A percentile compares a stretch with the other conserved stretches of the same genome.
Conservation (phyloP, 2,329 filamentous ascomycete species). For the Colletotrichum lindemuthianum region DNA sequence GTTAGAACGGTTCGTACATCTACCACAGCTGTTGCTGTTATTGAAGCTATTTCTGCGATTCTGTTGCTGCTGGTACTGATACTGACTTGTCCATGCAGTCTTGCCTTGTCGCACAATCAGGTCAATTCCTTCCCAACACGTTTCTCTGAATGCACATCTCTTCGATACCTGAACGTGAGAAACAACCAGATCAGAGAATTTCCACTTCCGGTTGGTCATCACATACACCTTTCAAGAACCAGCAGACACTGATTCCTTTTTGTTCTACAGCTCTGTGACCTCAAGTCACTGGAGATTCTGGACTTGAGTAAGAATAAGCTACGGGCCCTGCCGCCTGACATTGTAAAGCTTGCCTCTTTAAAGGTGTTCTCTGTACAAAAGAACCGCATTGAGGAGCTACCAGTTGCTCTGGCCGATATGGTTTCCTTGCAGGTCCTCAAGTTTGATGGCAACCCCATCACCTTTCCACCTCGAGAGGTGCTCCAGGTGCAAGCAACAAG, state of each 20-base stretch:
- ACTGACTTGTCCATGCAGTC: constrained; percentile 54
- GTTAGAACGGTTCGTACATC: constrained; percentile 70
- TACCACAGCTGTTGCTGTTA: background rate
- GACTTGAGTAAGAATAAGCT: constrained; percentile 93
- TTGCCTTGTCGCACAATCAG: constrained; percentile 84
- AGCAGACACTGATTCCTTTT: constrained; percentile 35
- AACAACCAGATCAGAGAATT: constrained; percentile 78
- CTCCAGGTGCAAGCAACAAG: constrained; percentile 67
- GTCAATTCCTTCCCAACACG: constrained; percentile 74
- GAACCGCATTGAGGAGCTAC: constrained; percentile 87
- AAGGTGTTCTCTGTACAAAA: constrained; percentile 90
- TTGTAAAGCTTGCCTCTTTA: constrained; percentile 82
- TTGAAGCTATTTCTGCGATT: too few species aligned
- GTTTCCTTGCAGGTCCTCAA: constrained; percentile 88
- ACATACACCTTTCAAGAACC: background rate
- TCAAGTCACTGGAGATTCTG: constrained; percentile 89
- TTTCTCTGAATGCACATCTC: constrained; percentile 79
- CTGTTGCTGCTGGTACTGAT: constrained; percentile 1
- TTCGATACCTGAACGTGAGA: constrained; percentile 83
- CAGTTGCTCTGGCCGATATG: constrained; percentile 88
- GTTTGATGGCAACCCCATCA: constrained; percentile 83
- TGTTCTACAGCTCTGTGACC: constrained; percentile 77
- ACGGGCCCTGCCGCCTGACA: constrained; percentile 78
- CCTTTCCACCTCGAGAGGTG: constrained; percentile 79
- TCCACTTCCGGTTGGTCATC: constrained; percentile 60